Conservation (phyloP, 495 filamentous ascomycete species). For the Aspergillus sparsus region DNA sequence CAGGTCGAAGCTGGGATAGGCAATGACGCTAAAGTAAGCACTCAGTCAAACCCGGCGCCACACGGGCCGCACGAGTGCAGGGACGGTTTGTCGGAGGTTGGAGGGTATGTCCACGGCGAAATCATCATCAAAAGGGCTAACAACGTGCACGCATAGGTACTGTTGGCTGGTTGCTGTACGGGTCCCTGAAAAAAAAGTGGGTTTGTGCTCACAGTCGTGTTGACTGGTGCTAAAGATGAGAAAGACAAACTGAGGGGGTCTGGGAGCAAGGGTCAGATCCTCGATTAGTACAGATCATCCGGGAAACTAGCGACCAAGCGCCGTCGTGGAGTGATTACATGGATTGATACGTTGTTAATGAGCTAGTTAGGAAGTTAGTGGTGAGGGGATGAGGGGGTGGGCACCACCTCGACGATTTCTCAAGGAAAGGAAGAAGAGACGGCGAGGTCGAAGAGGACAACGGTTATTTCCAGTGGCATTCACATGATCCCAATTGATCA, state of each 20-base stretch:
- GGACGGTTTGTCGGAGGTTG: background rate
- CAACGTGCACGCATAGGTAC: slow-evolving; percentile 19
- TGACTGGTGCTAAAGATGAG: background rate
- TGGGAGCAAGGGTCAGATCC: background rate
- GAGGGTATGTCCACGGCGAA: slow-evolving; percentile 6
- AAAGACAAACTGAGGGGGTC: background rate
- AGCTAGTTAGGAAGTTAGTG: background rate
- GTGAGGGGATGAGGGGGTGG: too few relatives aligned
- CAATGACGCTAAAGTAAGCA: slow-evolving; percentile 17
- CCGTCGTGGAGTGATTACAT: background rate
- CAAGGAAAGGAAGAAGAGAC: too few relatives aligned
- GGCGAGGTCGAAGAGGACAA: too few relatives aligned
- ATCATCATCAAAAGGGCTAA: slow-evolving; percentile 14
- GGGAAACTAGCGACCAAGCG: background rate
- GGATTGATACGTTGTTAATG: background rate
- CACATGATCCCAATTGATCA: too few relatives aligned
- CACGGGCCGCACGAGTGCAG: slow-evolving; percentile 3
- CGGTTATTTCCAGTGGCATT: too few relatives aligned
- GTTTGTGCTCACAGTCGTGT: slow-evolving; percentile 10
- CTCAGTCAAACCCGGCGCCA: slow-evolving; percentile 6
- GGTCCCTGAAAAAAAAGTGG: slow-evolving; percentile 9
- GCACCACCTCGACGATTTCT: too few relatives aligned
- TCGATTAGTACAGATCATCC: background rate
- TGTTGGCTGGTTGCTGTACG: slow-evolving; percentile 17
- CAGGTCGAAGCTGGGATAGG: slow-evolving; percentile 14